Evolutionary conservation across 805 yeast species (phyloP), one percentile per base, ranked within the genome.

Genomic region (Teunomyces panamensis): DNA sequence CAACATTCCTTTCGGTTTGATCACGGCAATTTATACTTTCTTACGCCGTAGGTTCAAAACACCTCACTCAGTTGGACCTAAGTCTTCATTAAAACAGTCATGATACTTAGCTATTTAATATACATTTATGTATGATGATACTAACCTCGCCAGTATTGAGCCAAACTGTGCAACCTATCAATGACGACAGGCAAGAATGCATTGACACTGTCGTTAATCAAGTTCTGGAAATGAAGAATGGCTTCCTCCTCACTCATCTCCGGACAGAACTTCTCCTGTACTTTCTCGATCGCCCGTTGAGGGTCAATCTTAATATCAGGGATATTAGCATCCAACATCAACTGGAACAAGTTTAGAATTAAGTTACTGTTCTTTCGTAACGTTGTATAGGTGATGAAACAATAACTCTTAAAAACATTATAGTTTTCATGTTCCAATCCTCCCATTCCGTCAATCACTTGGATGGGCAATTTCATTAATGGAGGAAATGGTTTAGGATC

Each of bases 401-500:
- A 94, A 67, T 91, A 91, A 64, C 89, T 88, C 58, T 95, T 80
- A 69, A 94, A 94, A 52, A 86, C 81, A 53, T 84, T 83, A 65
- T 88, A 94, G 63, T 92, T 91, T 37, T 85, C 87, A 44, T 92
- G 89, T 52, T 79, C 77, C 44, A 89, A 78, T 1, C 98, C 99
- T 1, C 99, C 99, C 89, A 94, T 94, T 0, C 97, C 98, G 55
- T 94, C 99, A 36, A 94, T 87, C 13, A 94, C 86, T 66, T 94
- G 99, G 36, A 94, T 94, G 0, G 99, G 99, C 33, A 94, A 71
- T 61, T 94, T 94, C 97, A 94, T 94, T 69, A 92, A 75, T 1
- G 99, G 99, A 10, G 99, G 98, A 68, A 94, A 94, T 10, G 98
- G 98, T 64, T 94, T 94, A 2, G 99, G 99, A 64, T 94, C 99